Evolutionary conservation across 163 green algal species (phyloP), one percentile per base, ranked within the genome.

Genomic region (Coccomyxa subellipsoidea): DNA sequence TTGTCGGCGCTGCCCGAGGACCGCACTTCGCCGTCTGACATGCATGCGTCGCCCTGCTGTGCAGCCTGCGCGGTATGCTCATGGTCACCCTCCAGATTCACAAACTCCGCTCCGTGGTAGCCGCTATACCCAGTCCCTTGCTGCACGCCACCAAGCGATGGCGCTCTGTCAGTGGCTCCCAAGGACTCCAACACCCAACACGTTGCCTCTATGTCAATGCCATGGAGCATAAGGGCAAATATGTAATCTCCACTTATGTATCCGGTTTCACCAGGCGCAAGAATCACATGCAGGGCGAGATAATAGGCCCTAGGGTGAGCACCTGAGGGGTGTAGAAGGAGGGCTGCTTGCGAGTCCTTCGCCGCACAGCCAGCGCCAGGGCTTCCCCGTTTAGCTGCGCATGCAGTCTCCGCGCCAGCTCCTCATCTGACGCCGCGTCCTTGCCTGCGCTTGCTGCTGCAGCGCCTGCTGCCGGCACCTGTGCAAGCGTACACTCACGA

Each of bases 381-480:
- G 34, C 76, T 34, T 47, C 36, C n/a, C 76, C 82, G 82, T 93
- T 93, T 2, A 93, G 87, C 83, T 93, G 81, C 76, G 89, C 81
- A 80, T 93, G 90, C 83, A 93, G 82, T 2, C 85, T 85, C 77
- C 88, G 86, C 7, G 90, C 90, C 36, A 93, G 66, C 84, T 92
- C 87, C 79, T 91, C 88, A 59, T 93, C 89, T 73, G 66, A 73
- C n/a, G 66, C 8, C 1, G 66, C 66, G 27, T 73, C 66, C 66
- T 73, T 73, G 29, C 66, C 66, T 73, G 12, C 47, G 47, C 47
- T 66, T 12, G 29, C 66, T 8, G 8, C 66, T 73, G 18, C 66
- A 6, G 8, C 66, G 31, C 32, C 66, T 34, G 2, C 66, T 4
- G 47, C 1, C 47, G 23, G 3, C 1, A 18, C 47, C 47, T 59